Base-by-base conservation (phyloP, 768 basidiomycete species). In the Sporobolomyces roseus region DNA sequence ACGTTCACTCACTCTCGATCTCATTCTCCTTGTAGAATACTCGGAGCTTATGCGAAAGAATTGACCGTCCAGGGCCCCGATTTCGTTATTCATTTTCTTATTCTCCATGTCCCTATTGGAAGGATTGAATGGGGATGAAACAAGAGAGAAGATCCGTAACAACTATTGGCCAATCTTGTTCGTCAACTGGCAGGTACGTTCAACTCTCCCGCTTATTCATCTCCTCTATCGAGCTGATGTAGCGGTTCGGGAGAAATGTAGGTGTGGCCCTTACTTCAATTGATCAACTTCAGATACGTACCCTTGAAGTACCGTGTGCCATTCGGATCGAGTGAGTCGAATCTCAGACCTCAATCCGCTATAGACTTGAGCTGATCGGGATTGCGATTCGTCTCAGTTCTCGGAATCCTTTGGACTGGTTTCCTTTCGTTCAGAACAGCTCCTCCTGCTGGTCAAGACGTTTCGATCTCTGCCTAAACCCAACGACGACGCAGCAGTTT, bases 271-370 rank as follows among this genome's bases (percentile, higher is more conserved):
- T 25, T 73, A 1, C 62, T 73, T 14, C 72, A 73, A 50, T 41
- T 66, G 30, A 60, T 73, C 65, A 73, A 73, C 63, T 73, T 73
- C 55, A 65, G 72, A 41, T 73, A 67, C 63, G 46, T 70, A 2
- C 72, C 72, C 5, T 36, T 68, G 33, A 61, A 56, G 53, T 67
- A 65, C 55, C 64, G 72, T 30, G 68, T 73, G 0, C 72, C 72
- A 2, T 69, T 73, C 17, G 72, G 64, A 10, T 64, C 61, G 19
- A 60, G 68, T 65, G 33, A 35, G 68, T 65, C 46, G n/a, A n/a
- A n/a, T 41, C 38, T 41, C 10, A 9, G 9, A 9, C 38, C 38
- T 41, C 38, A 17, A 41, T 27, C 23, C 2, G 9, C n/a, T 43
- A 36, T n/a, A 41, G 17, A 41, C 17, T 17, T 9, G 38, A 41